Conservation (phyloP, 768 basidiomycete genomes). For the Auricularia heimuer region DNA sequence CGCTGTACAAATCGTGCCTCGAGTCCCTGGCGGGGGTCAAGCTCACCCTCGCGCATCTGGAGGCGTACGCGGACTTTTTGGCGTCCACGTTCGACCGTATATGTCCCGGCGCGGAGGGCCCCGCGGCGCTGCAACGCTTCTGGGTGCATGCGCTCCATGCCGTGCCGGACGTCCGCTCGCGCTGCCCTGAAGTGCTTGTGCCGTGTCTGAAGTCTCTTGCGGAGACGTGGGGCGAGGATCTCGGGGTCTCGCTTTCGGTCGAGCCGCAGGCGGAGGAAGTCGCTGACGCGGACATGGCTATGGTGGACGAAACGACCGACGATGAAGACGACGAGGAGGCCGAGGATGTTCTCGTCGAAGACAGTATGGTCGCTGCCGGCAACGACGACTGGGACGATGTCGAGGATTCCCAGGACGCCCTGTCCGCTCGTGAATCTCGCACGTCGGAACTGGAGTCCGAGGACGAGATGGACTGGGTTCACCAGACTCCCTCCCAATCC, state of each 20-base stretch:
- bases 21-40: not conserved
- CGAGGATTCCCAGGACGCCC: not conserved
- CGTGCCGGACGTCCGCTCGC: not conserved
- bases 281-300: not conserved
- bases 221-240: not conserved
- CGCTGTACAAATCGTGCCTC: not conserved
- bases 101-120: not conserved
- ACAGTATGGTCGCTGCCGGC: not conserved
- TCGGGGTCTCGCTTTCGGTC: not conserved
- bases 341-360: not conserved
- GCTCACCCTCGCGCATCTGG: not conserved
- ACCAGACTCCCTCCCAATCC: not conserved
- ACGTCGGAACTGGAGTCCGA: not conserved
- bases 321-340: not conserved
- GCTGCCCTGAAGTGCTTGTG: not conserved
- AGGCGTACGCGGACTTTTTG: not conserved
- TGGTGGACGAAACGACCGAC: not conserved
- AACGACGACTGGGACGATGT: not conserved
- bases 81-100: not conserved
- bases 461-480: not conserved
- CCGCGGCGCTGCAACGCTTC: not conserved
- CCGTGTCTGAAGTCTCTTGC: not conserved
- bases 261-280: not conserved
- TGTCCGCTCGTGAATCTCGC: not conserved
- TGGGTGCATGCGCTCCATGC: not conserved